phyloP scores from a whole-genome alignment of 352 stramenopile species.

The Phytophthora vignae region DNA sequence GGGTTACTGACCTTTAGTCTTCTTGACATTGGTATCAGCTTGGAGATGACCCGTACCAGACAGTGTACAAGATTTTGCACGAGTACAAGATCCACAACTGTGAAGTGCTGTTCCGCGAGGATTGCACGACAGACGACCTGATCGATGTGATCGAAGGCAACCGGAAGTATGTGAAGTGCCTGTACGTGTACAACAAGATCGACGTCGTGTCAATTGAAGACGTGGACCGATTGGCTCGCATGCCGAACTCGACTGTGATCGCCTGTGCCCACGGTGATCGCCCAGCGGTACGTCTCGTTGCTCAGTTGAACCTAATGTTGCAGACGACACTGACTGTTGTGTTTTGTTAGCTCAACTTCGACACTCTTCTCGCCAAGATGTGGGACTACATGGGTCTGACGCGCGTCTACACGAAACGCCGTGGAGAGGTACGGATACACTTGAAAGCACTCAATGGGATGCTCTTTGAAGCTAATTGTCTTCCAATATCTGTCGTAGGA shows the following conservation, averaged over 20 bases:
- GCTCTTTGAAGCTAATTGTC: neutral
- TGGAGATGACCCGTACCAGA: slow-evolving; percentile 89
- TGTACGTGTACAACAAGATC: slow-evolving; percentile 99
- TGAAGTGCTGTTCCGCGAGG: slow-evolving; percentile 97
- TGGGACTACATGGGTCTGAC: slow-evolving; percentile 93
- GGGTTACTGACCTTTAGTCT: neutral
- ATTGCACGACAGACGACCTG: slow-evolving; percentile 97
- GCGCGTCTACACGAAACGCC: slow-evolving; percentile 90
- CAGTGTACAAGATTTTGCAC: slow-evolving; percentile 91
- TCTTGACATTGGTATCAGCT: slow-evolving; percentile 46
- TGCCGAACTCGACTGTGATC: slow-evolving; percentile 97
- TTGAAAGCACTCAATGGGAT: neutral
- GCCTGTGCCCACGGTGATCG: slow-evolving; percentile 89
- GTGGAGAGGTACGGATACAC: slow-evolving; percentile 67
- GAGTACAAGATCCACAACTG: slow-evolving; percentile 99
- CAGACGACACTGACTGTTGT: slow-evolving; percentile 6
- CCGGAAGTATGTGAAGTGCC: slow-evolving; percentile 98
- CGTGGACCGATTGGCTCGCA: slow-evolving; percentile 96
- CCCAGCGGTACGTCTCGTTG: slow-evolving; percentile 56
- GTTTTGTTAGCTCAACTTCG: slow-evolving; percentile 95
- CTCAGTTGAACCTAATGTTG: neutral
- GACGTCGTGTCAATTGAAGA: slow-evolving; percentile 99
- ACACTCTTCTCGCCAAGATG: slow-evolving; percentile 90
- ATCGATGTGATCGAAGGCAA: slow-evolving; percentile 99
- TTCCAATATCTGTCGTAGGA: slow-evolving; percentile 46